A percentile compares a stretch with the other conserved stretches of the same genome.
Evolutionary conservation across 2,329 filamentous ascomycete species (phyloP).

Genomic region (Exophiala sideris): DNA sequence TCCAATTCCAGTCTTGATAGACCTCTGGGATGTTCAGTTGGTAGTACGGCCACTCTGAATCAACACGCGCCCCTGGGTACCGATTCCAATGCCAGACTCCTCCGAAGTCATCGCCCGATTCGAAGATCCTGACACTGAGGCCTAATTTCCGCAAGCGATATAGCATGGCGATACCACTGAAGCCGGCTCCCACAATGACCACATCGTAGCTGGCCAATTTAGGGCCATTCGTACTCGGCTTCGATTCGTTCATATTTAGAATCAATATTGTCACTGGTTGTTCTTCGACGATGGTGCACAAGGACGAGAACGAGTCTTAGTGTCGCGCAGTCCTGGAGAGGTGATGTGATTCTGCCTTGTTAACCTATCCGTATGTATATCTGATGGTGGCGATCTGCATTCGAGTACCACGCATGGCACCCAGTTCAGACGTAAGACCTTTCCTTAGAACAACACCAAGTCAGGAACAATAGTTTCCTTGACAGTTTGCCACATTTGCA

Average conservation of each 20-base stretch:
- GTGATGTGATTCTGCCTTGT: no score
- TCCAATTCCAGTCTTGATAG: slow-evolving; percentile 47
- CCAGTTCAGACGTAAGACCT: no score
- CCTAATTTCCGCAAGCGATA: slow-evolving; percentile 52
- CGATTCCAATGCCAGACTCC: slow-evolving; percentile 46
- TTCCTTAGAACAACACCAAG: no score
- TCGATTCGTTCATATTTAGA: neutral
- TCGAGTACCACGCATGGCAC: no score
- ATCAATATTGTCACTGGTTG: neutral
- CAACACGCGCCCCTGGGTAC: slow-evolving; percentile 54
- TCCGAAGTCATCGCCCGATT: slow-evolving; percentile 46
- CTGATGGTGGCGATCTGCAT: no score
- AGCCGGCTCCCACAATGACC: slow-evolving; percentile 31
- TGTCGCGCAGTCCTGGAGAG: no score
- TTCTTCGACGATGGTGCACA: neutral
- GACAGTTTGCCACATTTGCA: no score
- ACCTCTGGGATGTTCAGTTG: slow-evolving; percentile 51
- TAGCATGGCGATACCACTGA: slow-evolving; percentile 49
- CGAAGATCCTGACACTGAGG: slow-evolving; percentile 48
- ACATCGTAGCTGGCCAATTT: slow-evolving; percentile 7
- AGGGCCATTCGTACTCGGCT: neutral
- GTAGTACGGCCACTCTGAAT: slow-evolving; percentile 54
- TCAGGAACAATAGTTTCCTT: no score
- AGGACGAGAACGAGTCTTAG: no score
- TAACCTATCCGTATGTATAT: no score